Evolutionary conservation across 805 yeast genomes (phyloP), one percentile per base, ranked within the genome.

Genomic region (Yarrowia deformans): DNA sequence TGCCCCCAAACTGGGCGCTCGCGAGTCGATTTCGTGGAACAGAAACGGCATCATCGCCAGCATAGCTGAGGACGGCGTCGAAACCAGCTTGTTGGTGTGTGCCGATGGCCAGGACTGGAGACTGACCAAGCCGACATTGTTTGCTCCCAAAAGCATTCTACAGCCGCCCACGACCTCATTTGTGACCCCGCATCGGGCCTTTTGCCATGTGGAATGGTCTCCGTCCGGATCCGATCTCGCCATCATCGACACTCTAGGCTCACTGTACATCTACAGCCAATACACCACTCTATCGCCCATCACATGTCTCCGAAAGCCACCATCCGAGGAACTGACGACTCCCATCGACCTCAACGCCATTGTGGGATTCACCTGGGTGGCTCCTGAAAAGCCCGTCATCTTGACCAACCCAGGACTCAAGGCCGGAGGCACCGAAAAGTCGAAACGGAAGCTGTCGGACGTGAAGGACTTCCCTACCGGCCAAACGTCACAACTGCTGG

Each of bases 21-120:
- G 68, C 18, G 68, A 63, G 68, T 39, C 55, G 13, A 49, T 63
- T 9, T 48, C 68, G 32, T 92, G 97, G 97, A 90, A 96, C 12
- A 85, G 87, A 72, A 90, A 88, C 72, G 97, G 97, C 14, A 86
- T 91, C 73, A 84, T 93, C 40, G 97, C 97, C 0, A 91, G 89
- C 73, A 82, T 84, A 69, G 78, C 82, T n/a, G 48, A 74, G 72
- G 46, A 77, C 77, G 58, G 73, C 76, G 77, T 91, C 29, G 79
- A 81, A 60, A 79, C 91, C 70, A 88, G 96, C 0, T 87, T 89
- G 77, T 75, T 92, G 70, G 93, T 89, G 73, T 87, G 92, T 70
- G 78, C 85, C 14, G 89, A 91, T 76, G 98, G 97, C 1, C 82
- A 83, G 42, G 78, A 83, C 56, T 94, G 98, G 98, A 87, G 88